Evolutionary conservation across 73 alveolate genomes (phyloP), one percentile per base, ranked within the genome.

Genomic region (Paramecium bursaria): DNA sequence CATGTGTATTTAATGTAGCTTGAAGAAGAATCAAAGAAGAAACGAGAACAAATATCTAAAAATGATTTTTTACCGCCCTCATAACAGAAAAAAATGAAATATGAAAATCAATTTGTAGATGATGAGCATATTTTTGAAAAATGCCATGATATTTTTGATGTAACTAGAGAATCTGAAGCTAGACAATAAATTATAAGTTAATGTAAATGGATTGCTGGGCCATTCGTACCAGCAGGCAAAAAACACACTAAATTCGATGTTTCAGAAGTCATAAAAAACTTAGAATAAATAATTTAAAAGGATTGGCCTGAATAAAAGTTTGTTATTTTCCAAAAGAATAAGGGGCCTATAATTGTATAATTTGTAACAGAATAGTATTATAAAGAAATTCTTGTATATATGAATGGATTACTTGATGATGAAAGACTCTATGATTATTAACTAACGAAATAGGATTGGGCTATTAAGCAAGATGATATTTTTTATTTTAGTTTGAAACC

Each of bases 141-240:
- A n/a, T n/a, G n/a, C n/a, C n/a, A n/a, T n/a, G 82, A 67, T 67
- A 7, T 42, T n/a, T 67, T 67, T 39, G 55, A 67, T 0, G 23
- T 31, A 1, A 67, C 33, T 39, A 31, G 35, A 5, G 35, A 39
- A 67, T 33, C 60, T 25, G 25, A 67, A 67, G 17, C 82, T 67
- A 67, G 82, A 67, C 21, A 67, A 67, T 0, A 22, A 19, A 67
- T 67, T 19, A 67, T 67, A 25, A 15, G 39, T 9, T 53, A 67
- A 42, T 67, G 82, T 39, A 39, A 31, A 35, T 39, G 82, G 44
- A 4, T 67, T 21, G 57, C 82, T 9, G 82, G 82, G 7, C 22
- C 60, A 21, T 67, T 67, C 55, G 44, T 25, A 39, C 82, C 82
- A 10, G 53, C 82, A 13, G 82, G 82, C 2, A 67, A 35, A 42